Evolutionary conservation across 176 grass and related monocot genomes (phyloP).

Genomic region (Bonia amplexicaulis): DNA sequence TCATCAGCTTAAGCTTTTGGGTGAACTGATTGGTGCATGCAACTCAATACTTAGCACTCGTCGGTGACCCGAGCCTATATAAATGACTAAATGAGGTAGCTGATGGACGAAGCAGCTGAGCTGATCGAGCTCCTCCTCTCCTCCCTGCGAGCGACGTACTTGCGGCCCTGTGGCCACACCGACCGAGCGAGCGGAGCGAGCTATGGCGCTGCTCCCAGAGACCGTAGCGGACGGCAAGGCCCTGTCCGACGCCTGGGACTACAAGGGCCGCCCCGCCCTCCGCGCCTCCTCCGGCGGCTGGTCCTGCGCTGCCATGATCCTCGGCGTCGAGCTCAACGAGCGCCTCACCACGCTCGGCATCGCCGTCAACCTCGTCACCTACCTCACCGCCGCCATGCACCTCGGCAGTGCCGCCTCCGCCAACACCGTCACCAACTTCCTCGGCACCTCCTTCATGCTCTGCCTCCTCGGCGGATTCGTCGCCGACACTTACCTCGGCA

Average conservation of each 20-base stretch:
- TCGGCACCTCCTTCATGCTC: conserved; percentile 86
- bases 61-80: no score
- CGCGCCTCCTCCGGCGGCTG: conserved; percentile 31
- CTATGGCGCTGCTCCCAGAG: conserved; percentile 17
- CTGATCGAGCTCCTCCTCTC: no score
- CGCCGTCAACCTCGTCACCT: conserved; percentile 70
- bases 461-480: conserved; percentile 85
- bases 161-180: no score
- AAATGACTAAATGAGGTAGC: no score
- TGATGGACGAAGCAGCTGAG: no score
- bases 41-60: no score
- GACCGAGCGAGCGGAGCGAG: no score
- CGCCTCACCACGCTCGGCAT: conserved; percentile 72
- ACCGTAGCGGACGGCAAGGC: not conserved
- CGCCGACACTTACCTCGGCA: conserved; percentile 75
- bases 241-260: conserved; percentile 41
- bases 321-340: conserved; percentile 69
- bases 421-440: conserved; percentile 80
- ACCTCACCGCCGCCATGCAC: conserved; percentile 75
- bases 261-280: conserved; percentile 32
- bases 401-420: conserved; percentile 62
- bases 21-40: no score
- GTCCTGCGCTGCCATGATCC: conserved; percentile 46
- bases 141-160: no score
- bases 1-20: no score